phyloP scores from a whole-genome alignment of 1,284 basidiomycete species.

The Bjerkandera adusta region DNA sequence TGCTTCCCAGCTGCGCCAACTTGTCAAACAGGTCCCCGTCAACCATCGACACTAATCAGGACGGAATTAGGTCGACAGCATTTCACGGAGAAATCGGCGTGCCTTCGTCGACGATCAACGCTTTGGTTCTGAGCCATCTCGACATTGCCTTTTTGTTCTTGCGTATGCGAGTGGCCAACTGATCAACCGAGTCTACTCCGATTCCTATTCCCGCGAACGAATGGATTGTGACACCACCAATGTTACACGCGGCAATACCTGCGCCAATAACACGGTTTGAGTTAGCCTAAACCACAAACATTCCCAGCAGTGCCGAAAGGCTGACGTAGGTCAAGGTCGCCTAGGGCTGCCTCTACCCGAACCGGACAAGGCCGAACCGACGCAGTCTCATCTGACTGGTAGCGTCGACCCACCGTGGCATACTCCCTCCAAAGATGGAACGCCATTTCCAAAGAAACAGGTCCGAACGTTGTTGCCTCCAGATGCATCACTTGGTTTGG shows the following conservation, averaged over 20 bases:
- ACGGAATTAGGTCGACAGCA: not conserved
- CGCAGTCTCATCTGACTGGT: too few relatives aligned
- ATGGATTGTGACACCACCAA: constrained; percentile 88
- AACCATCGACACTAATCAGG: constrained; percentile 94
- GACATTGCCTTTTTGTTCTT: constrained; percentile 65
- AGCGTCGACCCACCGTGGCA: too few relatives aligned
- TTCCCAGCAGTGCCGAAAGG: too few relatives aligned
- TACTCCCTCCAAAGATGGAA: too few relatives aligned
- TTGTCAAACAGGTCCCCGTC: constrained; percentile 89
- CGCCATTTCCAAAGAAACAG: too few relatives aligned
- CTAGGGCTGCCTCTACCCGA: too few relatives aligned
- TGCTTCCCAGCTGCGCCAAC: constrained; percentile 66
- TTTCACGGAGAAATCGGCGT: constrained; percentile 18
- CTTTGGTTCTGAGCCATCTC: constrained; percentile 75
- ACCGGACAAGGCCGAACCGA: too few relatives aligned
- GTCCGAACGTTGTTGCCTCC: too few relatives aligned
- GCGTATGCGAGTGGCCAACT: constrained; percentile 59
- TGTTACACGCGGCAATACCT: constrained; percentile 90
- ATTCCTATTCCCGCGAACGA: constrained; percentile 90
- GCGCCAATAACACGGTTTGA: constrained; percentile 12
- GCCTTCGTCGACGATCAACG: constrained; percentile 93
- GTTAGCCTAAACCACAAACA: constrained; percentile 9
- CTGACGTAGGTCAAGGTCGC: too few relatives aligned
- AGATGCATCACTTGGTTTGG: too few relatives aligned
- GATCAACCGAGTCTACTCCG: constrained; percentile 59